Evolutionary conservation across 495 filamentous ascomycete genomes (phyloP).

Genomic region (Lasiosphaeris hirsuta): DNA sequence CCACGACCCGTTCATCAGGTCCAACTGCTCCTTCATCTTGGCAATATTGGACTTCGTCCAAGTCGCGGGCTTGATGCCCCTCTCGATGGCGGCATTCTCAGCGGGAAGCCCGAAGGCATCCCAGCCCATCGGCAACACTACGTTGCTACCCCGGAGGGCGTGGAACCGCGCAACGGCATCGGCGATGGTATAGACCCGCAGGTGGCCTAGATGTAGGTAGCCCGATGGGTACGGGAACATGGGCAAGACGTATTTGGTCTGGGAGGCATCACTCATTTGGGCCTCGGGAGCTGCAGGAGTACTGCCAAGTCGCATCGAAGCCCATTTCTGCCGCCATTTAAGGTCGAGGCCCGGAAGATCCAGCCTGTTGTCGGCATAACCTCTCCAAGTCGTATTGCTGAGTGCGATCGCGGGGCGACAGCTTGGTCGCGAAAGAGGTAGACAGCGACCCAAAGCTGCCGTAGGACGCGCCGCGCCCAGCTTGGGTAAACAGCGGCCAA

Average conservation of each 20-base stretch:
- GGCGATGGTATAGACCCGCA: constrained; percentile 86
- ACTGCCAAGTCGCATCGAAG: background rate
- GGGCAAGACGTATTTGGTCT: constrained; percentile 72
- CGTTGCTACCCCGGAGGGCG: constrained; percentile 69
- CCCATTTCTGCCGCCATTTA: constrained; percentile 64
- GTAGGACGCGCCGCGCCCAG: constrained; percentile 13
- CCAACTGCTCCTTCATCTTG: constrained; percentile 79
- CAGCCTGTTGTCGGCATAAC: constrained; percentile 43
- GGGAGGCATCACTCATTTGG: constrained; percentile 14
- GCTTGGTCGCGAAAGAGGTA: constrained; percentile 1
- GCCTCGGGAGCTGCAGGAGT: background rate
- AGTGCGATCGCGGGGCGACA: background rate
- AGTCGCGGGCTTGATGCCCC: constrained; percentile 68
- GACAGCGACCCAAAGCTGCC: background rate
- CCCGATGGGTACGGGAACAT: constrained; percentile 96
- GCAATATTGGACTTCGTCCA: constrained; percentile 81
- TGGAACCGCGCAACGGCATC: constrained; percentile 79
- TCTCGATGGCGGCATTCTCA: constrained; percentile 91
- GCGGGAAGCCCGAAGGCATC: constrained; percentile 89
- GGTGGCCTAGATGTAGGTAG: constrained; percentile 82
- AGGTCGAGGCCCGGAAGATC: constrained; percentile 63
- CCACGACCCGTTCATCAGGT: constrained; percentile 71
- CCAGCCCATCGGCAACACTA: constrained; percentile 89
- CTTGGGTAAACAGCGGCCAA: constrained; percentile 27
- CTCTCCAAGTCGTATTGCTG: constrained; percentile 18